phyloP scores from a whole-genome alignment of 495 filamentous ascomycete species.

The Lasiosphaeriaceae sp. region DNA sequence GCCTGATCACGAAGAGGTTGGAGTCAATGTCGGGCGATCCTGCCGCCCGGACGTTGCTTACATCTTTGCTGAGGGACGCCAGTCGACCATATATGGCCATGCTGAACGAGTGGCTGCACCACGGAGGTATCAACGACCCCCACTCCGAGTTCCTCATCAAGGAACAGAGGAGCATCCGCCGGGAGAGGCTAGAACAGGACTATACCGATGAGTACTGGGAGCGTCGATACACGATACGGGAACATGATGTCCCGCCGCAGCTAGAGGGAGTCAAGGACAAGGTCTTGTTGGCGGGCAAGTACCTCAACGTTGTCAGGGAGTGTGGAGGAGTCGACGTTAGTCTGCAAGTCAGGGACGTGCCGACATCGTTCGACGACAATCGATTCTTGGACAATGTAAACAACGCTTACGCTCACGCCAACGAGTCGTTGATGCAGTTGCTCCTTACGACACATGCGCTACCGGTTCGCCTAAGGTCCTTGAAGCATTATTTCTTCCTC shows the following conservation, averaged over 20 bases:
- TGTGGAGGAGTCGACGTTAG: conserved; percentile 95
- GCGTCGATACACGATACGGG: conserved; percentile 89
- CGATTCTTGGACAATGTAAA: conserved; percentile 94
- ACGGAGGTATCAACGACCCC: conserved; percentile 90
- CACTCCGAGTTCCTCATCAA: conserved; percentile 93
- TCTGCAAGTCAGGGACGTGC: conserved; percentile 82
- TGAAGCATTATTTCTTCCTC: conserved; percentile 99
- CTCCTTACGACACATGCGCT: conserved; percentile 90
- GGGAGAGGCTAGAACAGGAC: conserved; percentile 88
- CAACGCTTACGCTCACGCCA: conserved; percentile 89
- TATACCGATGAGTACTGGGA: conserved; percentile 99
- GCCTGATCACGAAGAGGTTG: conserved; percentile 76
- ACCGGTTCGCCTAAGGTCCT: conserved; percentile 75
- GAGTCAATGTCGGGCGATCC: conserved; percentile 91
- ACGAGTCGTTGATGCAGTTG: conserved; percentile 85
- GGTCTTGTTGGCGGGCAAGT: conserved; percentile 91
- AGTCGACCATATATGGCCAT: conserved; percentile 95
- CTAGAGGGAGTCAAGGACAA: conserved; percentile 89
- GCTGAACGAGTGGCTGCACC: conserved; percentile 98
- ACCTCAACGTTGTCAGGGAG: conserved; percentile 94
- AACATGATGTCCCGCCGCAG: conserved; percentile 87
- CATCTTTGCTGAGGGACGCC: conserved; percentile 76
- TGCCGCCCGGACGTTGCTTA: conserved; percentile 73
- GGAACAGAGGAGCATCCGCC: conserved; percentile 90
- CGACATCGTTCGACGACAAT: conserved; percentile 84